Conservation (phyloP, 768 basidiomycete genomes). For the Serendipita vermifera region DNA sequence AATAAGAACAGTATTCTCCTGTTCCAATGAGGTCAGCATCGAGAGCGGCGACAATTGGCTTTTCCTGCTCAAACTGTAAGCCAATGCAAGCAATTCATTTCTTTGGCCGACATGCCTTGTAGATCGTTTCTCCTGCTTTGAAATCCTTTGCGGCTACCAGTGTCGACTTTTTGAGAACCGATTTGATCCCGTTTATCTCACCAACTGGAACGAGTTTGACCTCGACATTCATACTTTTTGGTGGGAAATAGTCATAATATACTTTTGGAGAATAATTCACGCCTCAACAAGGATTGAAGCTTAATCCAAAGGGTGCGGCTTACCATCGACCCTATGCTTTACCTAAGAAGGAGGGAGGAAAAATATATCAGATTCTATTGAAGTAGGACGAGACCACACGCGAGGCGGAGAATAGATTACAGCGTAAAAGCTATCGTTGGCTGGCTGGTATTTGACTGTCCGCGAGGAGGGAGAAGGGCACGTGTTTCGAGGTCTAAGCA, state of each 20-base stretch:
- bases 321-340: slow-evolving; percentile 60
- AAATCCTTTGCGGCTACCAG: slow-evolving; percentile 57
- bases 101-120: slow-evolving; percentile 37
- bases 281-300: slow-evolving; percentile 4
- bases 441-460: slow-evolving; percentile 40
- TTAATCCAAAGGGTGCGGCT: slow-evolving; percentile 22
- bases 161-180: slow-evolving; percentile 23
- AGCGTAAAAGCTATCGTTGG: slow-evolving; percentile 3
- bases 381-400: slow-evolving; percentile 17
- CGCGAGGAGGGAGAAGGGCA: not conserved
- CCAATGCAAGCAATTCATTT: not conserved
- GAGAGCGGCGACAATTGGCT: slow-evolving; percentile 55
- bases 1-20: slow-evolving; percentile 61
- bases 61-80: slow-evolving; percentile 39
- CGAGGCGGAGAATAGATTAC: slow-evolving; percentile 11
- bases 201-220: slow-evolving; percentile 27
- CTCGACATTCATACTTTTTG: slow-evolving; percentile 54
- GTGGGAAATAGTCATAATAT: slow-evolving; percentile 70
- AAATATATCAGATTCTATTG: slow-evolving; percentile 19
- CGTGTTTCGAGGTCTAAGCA: not conserved
- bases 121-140: slow-evolving; percentile 58
- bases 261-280: slow-evolving; percentile 25
- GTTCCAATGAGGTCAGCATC: slow-evolving; percentile 57
- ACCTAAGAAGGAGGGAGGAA: slow-evolving; percentile 36
- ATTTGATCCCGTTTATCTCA: slow-evolving; percentile 5